Percentiles rank a stretch among this genome's conserved stretches.
These are phyloP conservation scores for Penicillium flavigenum DNA, from an alignment of 495 filamentous ascomycete genomes.

Conservation along the genomic window DNA sequence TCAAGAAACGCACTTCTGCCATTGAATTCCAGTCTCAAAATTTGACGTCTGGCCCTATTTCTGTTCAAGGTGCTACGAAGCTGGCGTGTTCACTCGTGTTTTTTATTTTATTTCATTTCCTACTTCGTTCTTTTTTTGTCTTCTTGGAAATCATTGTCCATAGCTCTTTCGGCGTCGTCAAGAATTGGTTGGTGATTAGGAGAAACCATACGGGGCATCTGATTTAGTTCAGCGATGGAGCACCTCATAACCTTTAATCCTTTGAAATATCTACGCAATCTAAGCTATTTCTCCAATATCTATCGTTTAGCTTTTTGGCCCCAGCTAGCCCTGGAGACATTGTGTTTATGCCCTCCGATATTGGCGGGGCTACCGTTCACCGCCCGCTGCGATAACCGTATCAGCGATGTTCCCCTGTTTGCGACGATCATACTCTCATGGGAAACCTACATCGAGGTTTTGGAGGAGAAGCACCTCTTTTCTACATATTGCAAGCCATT, in stretches of 20 bases:
- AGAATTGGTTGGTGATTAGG: constrained; percentile 29
- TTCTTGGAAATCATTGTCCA: constrained; percentile 28
- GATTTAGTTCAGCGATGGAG: constrained; percentile 15
- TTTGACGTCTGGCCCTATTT: constrained; percentile 9
- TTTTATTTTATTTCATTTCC: constrained; percentile 10
- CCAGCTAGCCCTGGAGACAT: not conserved
- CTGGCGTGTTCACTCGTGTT: constrained; percentile 16
- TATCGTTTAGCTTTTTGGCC: not conserved
- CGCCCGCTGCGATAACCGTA: constrained; percentile 32
- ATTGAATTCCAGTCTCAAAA: constrained; percentile 9
- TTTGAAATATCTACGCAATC: constrained; percentile 5
- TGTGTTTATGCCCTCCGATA: constrained; percentile 4
- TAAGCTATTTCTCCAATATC: not conserved
- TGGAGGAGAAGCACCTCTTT: constrained; percentile 17
- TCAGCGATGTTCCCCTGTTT: constrained; percentile 25
- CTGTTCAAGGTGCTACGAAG: constrained; percentile 17
- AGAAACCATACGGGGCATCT: constrained; percentile 20
- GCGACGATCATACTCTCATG: constrained; percentile 19
- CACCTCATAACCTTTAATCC: constrained; percentile 4
- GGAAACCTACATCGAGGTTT: constrained; percentile 14
- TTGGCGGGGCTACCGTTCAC: constrained; percentile 23
- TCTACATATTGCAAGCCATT: constrained; percentile 11
- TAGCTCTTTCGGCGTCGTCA: constrained; percentile 34
- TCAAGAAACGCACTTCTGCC: not conserved
- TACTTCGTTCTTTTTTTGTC: constrained; percentile 13